A percentile compares a stretch with the other conserved stretches of the same genome.
Conservation (phyloP, 2,329 filamentous ascomycete genomes). For the Helotiales sp. region DNA sequence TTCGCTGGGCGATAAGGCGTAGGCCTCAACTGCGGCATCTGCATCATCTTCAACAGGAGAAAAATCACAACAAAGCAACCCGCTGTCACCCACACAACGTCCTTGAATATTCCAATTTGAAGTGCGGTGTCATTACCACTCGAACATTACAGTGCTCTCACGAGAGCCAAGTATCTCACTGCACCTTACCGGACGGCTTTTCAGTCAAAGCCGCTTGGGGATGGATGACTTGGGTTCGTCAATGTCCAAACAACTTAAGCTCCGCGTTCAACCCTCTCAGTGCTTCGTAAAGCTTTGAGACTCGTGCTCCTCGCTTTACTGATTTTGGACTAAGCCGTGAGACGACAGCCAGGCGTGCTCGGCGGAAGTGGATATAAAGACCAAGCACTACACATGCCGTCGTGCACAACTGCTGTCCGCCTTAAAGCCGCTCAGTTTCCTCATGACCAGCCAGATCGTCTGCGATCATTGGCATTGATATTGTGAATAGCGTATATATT, state of each 20-base stretch:
- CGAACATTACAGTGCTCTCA: not conserved
- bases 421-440: not conserved
- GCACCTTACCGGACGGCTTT: not conserved
- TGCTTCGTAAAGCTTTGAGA: not conserved
- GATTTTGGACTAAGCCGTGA: not conserved
- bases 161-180: not conserved
- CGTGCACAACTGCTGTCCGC: too few species aligned
- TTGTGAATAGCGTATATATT: too few species aligned
- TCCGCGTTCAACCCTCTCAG: too few species aligned
- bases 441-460: not conserved
- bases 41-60: not conserved
- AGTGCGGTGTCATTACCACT: too few species aligned
- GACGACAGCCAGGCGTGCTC: not conserved
- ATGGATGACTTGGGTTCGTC: too few species aligned
- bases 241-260: too few species aligned
- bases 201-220: too few species aligned
- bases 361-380: not conserved
- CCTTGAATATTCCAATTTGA: not conserved
- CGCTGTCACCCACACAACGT: too few species aligned
- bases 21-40: too few species aligned
- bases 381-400: not conserved
- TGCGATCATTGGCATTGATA: too few species aligned
- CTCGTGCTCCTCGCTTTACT: not conserved
- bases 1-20: constrained; percentile 17
- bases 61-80: not conserved